Evolutionary conservation across 176 grass and related monocot species (phyloP), one percentile per base, ranked within the genome.

Genomic region (Miscanthus lutarioriparius): DNA sequence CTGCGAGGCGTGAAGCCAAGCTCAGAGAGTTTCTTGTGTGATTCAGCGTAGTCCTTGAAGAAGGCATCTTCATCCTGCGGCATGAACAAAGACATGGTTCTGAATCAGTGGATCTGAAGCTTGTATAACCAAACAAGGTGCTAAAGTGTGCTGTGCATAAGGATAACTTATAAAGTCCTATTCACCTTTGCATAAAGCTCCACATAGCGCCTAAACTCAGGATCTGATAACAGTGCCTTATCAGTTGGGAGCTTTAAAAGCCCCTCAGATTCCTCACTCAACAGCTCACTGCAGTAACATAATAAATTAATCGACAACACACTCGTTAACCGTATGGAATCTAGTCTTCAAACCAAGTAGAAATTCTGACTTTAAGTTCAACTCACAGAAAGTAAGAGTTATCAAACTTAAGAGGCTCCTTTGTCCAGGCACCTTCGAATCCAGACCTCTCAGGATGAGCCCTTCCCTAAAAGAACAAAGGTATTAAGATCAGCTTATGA

Each of bases 21-120:
- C 88, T 99, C 93, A 27, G 96, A 99, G 36, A 94, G 80, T 67
- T 99, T 96, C 90, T 99, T 99, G 75, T 96, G 96, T 36, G 93
- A 96, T 82, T 94, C 93, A 36, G 90, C 91, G 28, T 99, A 96
- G 33, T 96, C 93, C 67, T 94, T 99, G 84, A 96, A 96, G 66
- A 94, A 99, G 64, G 56, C 58, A 59, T 99, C 96, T 80, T 99
- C 93, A 75, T 99, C 96, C 96, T 99, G 64, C 14, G 30, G 80
- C 16, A 85, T 7, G 5, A 33, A 41, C 54, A 12, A 69, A 69
- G 67, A 70, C 19, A 79, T 70, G 33, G 39, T 63, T 84, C 40
- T 67, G 33, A 82, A 83, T 59, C 47, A 53, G 54, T 75, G 72
- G 63, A 67, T 67, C 49, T 70, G 43, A 32, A 81, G 37, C 78